Base-by-base conservation (phyloP, 2,329 filamentous ascomycete species). In the Metarhizium humberi region DNA sequence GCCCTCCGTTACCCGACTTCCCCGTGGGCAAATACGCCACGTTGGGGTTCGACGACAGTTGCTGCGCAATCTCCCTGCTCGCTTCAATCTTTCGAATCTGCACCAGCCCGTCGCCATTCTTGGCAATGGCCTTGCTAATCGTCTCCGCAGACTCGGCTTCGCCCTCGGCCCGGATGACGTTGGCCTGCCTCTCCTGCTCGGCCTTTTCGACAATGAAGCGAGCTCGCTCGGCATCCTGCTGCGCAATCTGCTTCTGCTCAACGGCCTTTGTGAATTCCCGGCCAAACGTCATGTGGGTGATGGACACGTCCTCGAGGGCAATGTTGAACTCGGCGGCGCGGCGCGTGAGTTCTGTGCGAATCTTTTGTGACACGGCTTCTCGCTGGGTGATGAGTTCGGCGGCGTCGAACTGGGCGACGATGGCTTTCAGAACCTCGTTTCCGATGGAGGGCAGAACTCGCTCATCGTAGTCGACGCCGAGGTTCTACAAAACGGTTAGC, bases 241-340 rank as follows among this genome's bases (percentile, higher is more conserved):
- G 94, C 55, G 94, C 94, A 72, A 99, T 99, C 80, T 99, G 94
- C 85, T 99, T 99, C 84, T 99, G 94, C 78, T 99, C 94, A 67
- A 99, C 94, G 61, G 94, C 94, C 74, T 90, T 89, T 58, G 94
- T 99, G 80, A 99, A 99, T 75, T 99, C 94, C 74, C 92, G 92
- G 64, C 94, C 94, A 71, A 99, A 99, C 53, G 94, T 99, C 94
- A 99, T 99, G 81, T 99, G 94, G 59, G 94, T 99, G 74, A 99
- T 99, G 69, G 90, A 95, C 58, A 99, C 94, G 69, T 99, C 94
- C 76, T 99, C 94, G 54, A 99, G 89, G 32, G 91, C 90, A 69
- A 99, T 99, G 80, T 99, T 96, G 85, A 99, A 99, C 74, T 99
- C 94, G 67, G 86, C 78, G 50, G 94, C 94, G 67, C 94, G 92